Conservation (phyloP, 352 stramenopile genomes). For the Globisporangium nodosum region DNA sequence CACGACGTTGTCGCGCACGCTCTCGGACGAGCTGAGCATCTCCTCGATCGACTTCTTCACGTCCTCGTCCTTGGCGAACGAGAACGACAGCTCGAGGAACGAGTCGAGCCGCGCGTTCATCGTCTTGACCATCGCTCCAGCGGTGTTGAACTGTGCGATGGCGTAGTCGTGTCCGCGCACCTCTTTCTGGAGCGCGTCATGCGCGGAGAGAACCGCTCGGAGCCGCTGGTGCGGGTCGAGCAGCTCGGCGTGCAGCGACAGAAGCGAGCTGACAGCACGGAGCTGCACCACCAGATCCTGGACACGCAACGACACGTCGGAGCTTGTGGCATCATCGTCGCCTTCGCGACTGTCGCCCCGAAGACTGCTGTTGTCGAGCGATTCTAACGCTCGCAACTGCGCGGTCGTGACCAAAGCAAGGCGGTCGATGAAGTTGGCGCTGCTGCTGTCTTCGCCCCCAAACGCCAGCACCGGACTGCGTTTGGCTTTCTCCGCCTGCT, state of each 20-base stretch:
- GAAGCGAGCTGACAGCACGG: conserved; percentile 43
- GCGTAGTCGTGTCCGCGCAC: conserved; percentile 39
- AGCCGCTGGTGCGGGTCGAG: conserved; percentile 32
- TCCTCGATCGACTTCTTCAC: conserved; percentile 71
- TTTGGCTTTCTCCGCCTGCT: conserved; percentile 32
- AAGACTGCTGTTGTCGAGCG: conserved; percentile 2
- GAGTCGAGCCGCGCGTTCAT: conserved; percentile 54
- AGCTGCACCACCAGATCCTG: conserved; percentile 59
- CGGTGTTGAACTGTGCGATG: conserved; percentile 43
- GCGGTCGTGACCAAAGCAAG: conserved; percentile 30
- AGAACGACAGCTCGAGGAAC: conserved; percentile 59
- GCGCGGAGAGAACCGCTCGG: conserved; percentile 21
- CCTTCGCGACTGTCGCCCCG: background rate
- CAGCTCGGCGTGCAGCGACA: conserved; percentile 36
- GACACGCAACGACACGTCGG: conserved; percentile 23
- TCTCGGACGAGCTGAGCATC: conserved; percentile 39
- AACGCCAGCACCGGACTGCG: conserved; percentile 9
- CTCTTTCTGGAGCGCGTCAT: conserved; percentile 24
- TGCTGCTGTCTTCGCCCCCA: conserved; percentile 10
- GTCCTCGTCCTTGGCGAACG: conserved; percentile 67
- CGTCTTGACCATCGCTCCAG: conserved; percentile 52
- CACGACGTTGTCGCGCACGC: conserved; percentile 32
- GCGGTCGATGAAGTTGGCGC: conserved; percentile 33
- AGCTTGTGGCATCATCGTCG: background rate
- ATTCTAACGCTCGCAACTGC: conserved; percentile 30